phyloP scores from a whole-genome alignment of 2,329 filamentous ascomycete genomes.

The Tolypocladium paradoxum region DNA sequence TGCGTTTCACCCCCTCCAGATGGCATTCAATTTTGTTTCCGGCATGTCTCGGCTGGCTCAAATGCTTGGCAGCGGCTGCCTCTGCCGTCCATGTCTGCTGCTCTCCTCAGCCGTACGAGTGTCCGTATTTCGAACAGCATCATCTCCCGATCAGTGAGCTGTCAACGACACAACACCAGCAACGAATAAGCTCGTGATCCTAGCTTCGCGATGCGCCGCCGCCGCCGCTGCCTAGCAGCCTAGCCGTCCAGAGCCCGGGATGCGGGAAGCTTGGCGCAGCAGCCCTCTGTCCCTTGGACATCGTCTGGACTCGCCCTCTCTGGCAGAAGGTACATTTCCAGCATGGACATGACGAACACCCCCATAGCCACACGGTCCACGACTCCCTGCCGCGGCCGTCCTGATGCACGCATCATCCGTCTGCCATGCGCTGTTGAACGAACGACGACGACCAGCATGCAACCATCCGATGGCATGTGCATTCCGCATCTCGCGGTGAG shows the following conservation, averaged over 20 bases:
- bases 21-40: not conserved
- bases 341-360: no score
- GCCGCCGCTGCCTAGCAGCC: not conserved
- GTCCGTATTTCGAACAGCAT: not conserved
- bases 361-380: not conserved
- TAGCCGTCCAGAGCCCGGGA: not conserved
- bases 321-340: no score
- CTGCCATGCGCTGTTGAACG: not conserved
- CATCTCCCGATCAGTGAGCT: no score
- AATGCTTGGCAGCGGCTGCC: not conserved
- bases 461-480: not conserved
- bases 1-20: not conserved
- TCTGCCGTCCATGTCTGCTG: not conserved
- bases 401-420: not conserved
- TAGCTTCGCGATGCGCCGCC: not conserved
- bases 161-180: not conserved
- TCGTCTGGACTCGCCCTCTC: not conserved
- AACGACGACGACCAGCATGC: not conserved
- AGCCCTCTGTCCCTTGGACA: not conserved
- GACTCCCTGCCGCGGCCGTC: not conserved
- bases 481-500: not conserved
- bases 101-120: not conserved
- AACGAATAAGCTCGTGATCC: not conserved
- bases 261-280: not conserved
- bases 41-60: not conserved